Base-by-base conservation (phyloP, 768 basidiomycete species). In the Tephrocybe sp. region DNA sequence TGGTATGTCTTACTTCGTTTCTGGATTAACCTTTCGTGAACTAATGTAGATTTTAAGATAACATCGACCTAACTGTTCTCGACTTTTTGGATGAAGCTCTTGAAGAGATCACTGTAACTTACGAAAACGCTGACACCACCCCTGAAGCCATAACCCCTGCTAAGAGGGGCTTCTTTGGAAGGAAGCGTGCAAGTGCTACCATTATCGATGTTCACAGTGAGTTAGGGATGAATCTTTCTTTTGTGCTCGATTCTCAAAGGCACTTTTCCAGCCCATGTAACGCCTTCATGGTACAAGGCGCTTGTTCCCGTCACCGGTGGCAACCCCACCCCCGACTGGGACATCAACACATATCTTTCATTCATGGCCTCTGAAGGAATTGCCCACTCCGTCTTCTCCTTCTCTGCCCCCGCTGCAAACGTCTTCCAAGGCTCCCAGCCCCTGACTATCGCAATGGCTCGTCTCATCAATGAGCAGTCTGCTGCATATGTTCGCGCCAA, bases 351-450 rank as follows among this genome's bases (percentile, higher is more conserved):
- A 7, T 58, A 68, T 31, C 52, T 67, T 13, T 39, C 53, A 1
- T 70, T 70, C 51, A 70, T 70, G 69, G 58, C 56, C 2, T 54
- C 60, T 1, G 56, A 69, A 47, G 65, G 67, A 19, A 67, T 68
- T 30, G 51, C 57, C 11, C 61, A 57, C 44, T 59, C 65, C 21
- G 53, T 69, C 22, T 53, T 69, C 45, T 58, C 63, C 15, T 67
- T 69, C 57, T 67, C 67, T 13, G 57, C 64, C 12, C 69, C 69
- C 38, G 64, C 59, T 13, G 63, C 67, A 19, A 66, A 67, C 53
- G 67, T 67, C 16, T 69, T 45, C 47, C 54, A 53, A 30, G 63
- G 67, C 3, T 57, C 65, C 25, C 58, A 61, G 44, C 18, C 8
- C 19, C 46, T 53, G 27, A 70, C 69, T 9, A 38, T 68, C 15